A percentile compares a stretch with the other conserved stretches of the same genome.
phyloP scores from a whole-genome alignment of 345 rosid genomes.

The Stellera chamaejasme region DNA sequence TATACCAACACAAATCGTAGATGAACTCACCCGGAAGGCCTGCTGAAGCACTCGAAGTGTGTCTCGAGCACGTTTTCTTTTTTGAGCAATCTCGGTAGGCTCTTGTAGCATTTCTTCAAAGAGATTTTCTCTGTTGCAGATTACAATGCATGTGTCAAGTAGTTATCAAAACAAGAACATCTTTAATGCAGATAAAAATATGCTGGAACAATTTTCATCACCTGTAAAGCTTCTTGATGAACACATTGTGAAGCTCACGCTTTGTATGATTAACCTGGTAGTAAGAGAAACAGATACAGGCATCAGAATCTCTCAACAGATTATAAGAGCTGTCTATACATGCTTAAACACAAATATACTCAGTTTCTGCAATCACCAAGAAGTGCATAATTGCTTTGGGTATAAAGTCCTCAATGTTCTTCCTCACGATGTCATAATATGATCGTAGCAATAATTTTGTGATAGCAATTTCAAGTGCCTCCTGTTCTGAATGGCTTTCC shows the following conservation, averaged over 20 bases:
- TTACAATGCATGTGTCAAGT: conserved; percentile 7
- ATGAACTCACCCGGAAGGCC: conserved; percentile 71
- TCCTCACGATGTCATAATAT: conserved; percentile 84
- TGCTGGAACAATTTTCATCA: conserved; percentile 9
- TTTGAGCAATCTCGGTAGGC: conserved; percentile 77
- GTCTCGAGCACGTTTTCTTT: conserved; percentile 83
- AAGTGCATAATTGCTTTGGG: conserved; percentile 96
- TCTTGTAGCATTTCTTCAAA: conserved; percentile 99
- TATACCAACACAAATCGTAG: conserved; percentile 2
- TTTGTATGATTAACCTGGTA: conserved; percentile 80
- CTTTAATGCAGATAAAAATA: background rate
- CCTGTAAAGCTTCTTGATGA: conserved; percentile 91
- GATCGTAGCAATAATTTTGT: conserved; percentile 73
- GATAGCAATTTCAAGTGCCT: conserved; percentile 56
- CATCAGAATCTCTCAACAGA: too few species aligned
- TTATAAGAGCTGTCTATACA: too few species aligned
- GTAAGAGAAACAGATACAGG: background rate
- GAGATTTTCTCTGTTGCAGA: conserved; percentile 70
- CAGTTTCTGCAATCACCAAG: conserved; percentile 35
- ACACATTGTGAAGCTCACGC: conserved; percentile 83
- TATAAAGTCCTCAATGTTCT: conserved; percentile 67
- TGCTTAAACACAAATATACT: background rate
- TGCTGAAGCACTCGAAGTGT: conserved; percentile 84
- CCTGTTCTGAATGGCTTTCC: conserved; percentile 76
- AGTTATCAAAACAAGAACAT: conserved; percentile 1